Conservation (phyloP, 176 grass and related monocot genomes). For the Avena atlantica region DNA sequence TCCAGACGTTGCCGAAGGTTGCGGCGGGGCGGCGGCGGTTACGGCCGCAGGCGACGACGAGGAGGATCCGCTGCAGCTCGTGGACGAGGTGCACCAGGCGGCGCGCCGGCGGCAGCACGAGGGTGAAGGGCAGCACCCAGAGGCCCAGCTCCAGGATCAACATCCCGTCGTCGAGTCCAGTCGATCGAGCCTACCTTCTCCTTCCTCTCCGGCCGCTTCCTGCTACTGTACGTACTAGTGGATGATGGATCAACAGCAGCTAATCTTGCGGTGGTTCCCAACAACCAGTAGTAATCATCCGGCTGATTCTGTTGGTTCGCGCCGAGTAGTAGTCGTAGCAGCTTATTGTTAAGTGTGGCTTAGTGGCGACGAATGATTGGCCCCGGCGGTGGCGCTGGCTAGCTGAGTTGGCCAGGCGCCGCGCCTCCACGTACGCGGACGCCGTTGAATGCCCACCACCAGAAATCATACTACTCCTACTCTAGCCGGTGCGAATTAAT, state of each 20-base stretch:
- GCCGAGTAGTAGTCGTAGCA: too few species aligned
- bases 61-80: constrained; percentile 63
- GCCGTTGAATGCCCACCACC: not conserved
- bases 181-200: too few species aligned
- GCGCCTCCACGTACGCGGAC: not conserved
- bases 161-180: constrained; percentile 31
- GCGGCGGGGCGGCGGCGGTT: too few species aligned
- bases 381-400: not conserved
- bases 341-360: not conserved
- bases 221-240: too few species aligned
- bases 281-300: not conserved
- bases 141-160: constrained; percentile 74
- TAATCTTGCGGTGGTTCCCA: not conserved
- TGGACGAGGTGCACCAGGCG: constrained; percentile 59
- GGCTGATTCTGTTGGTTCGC: not conserved
- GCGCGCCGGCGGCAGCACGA: constrained; percentile 64
- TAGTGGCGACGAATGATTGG: not conserved
- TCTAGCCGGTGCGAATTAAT: not conserved
- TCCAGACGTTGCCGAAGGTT: constrained; percentile 45
- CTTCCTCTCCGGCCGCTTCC: too few species aligned
- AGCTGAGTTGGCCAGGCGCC: not conserved
- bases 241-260: not conserved
- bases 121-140: constrained; percentile 76
- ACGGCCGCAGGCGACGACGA: constrained; percentile 43
- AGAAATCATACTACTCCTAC: not conserved